Percentiles rank a stretch among this genome's conserved stretches.
phyloP scores from a whole-genome alignment of 331 rosid genomes.

The Acacia pycnantha region DNA sequence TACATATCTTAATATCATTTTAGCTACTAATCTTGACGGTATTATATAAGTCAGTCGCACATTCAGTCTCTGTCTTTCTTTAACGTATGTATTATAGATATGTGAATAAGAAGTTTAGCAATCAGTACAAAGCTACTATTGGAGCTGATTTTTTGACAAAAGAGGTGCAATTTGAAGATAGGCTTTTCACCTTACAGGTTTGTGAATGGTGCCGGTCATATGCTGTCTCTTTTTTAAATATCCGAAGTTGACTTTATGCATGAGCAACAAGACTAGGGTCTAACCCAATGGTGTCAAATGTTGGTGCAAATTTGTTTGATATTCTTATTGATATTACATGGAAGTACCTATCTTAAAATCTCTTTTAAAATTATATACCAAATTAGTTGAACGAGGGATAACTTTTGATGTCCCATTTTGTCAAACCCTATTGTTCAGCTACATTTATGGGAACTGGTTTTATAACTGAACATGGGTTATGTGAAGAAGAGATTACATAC shows the following conservation, averaged over 20 bases:
- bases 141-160: conserved; percentile 98
- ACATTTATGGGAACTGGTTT: background rate
- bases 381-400: background rate
- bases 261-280: conserved; percentile 1
- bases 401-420: background rate
- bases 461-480: background rate
- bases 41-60: background rate
- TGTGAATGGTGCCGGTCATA: conserved; percentile 2
- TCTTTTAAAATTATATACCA: background rate
- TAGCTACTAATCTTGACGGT: background rate
- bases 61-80: conserved; percentile 20
- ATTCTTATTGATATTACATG: background rate
- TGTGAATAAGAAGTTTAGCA: conserved; percentile 96
- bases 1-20: background rate
- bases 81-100: conserved; percentile 61
- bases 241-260: background rate
- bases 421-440: background rate
- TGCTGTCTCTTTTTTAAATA: conserved; percentile 17
- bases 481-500: background rate
- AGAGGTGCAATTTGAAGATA: conserved; percentile 97
- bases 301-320: background rate
- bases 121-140: conserved; percentile 97
- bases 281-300: background rate
- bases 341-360: background rate
- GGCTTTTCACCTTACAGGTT: conserved; percentile 98